Evolutionary conservation across 1,284 basidiomycete genomes (phyloP).

Genomic region (Apiotrichum akiyoshidainum): DNA sequence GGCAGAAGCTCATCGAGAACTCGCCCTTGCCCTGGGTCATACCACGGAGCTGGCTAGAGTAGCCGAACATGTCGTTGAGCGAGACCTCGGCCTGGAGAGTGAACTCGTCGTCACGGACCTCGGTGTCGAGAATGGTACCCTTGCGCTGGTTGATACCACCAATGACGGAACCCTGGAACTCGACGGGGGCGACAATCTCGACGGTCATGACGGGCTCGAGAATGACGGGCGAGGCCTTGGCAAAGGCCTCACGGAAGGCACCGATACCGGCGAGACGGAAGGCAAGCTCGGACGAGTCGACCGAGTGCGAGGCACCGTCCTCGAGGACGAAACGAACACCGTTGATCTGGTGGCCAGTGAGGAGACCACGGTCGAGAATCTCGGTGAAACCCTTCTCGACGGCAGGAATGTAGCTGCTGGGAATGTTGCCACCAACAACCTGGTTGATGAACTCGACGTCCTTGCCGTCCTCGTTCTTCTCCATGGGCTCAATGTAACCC

Average conservation of each 20-base stretch:
- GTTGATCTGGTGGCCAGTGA: conserved; percentile 84
- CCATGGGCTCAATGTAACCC: conserved; percentile 90
- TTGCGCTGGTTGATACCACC: conserved; percentile 90
- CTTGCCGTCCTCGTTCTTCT: conserved; percentile 71
- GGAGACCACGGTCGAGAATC: conserved; percentile 83
- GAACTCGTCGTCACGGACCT: conserved; percentile 96
- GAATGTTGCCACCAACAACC: conserved; percentile 90
- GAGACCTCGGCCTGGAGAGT: conserved; percentile 87
- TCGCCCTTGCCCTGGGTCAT: conserved; percentile 92
- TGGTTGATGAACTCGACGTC: conserved; percentile 84
- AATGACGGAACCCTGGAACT: conserved; percentile 97
- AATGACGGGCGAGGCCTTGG: conserved; percentile 72
- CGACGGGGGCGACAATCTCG: conserved; percentile 90
- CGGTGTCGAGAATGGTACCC: conserved; percentile 93
- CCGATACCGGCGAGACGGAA: conserved; percentile 88
- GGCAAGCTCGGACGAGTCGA: conserved; percentile 95
- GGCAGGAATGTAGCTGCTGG: conserved; percentile 86
- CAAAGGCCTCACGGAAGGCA: conserved; percentile 89
- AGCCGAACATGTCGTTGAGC: conserved; percentile 99
- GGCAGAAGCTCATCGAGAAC: conserved; percentile 96
- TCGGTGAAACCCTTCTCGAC: conserved; percentile 98
- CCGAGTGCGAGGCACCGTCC: conserved; percentile 90
- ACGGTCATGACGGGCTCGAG: conserved; percentile 98
- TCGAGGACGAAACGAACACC: conserved; percentile 84
- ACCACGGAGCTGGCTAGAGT: conserved; percentile 85